These are phyloP conservation scores for Phytophthora cryptogea DNA, from an alignment of 352 stramenopile species.

Conservation along the genomic window DNA sequence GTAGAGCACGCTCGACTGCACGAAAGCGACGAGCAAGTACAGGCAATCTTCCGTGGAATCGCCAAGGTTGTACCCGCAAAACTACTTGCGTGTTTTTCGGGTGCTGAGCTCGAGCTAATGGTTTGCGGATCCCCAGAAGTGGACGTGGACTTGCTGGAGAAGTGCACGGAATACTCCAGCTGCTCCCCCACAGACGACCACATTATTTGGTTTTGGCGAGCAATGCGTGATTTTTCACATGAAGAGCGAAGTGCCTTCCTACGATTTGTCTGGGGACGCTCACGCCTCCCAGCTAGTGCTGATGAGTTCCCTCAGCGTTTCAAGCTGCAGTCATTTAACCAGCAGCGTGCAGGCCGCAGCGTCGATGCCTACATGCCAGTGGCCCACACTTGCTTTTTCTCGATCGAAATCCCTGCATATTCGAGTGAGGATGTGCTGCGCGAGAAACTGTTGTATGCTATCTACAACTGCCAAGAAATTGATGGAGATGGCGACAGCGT, in stretches of 20 bases:
- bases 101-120: constrained; percentile 80
- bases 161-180: constrained; percentile 88
- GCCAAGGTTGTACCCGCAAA: constrained; percentile 76
- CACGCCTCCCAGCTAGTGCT: constrained; percentile 77
- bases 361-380: constrained; percentile 93
- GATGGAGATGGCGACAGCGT: constrained; percentile 86
- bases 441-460: constrained; percentile 89
- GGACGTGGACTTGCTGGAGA: constrained; percentile 79
- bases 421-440: constrained; percentile 75
- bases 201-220: constrained; percentile 89
- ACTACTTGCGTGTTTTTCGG: constrained; percentile 81
- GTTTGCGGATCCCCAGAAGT: constrained; percentile 85
- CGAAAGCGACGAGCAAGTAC: constrained; percentile 70
- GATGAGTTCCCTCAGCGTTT: constrained; percentile 91
- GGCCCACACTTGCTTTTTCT: constrained; percentile 99
- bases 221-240: constrained; percentile 75
- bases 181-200: constrained; percentile 73
- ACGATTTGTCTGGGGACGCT: constrained; percentile 93
- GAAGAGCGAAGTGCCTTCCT: constrained; percentile 87
- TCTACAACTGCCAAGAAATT: constrained; percentile 95
- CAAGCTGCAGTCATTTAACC: constrained; percentile 91
- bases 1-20: constrained; percentile 81
- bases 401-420: constrained; percentile 95
- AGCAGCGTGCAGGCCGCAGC: constrained; percentile 41
- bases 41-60: constrained; percentile 59